Conservation (phyloP, 1,284 basidiomycete genomes). For the Xerocomus nothofagi region DNA sequence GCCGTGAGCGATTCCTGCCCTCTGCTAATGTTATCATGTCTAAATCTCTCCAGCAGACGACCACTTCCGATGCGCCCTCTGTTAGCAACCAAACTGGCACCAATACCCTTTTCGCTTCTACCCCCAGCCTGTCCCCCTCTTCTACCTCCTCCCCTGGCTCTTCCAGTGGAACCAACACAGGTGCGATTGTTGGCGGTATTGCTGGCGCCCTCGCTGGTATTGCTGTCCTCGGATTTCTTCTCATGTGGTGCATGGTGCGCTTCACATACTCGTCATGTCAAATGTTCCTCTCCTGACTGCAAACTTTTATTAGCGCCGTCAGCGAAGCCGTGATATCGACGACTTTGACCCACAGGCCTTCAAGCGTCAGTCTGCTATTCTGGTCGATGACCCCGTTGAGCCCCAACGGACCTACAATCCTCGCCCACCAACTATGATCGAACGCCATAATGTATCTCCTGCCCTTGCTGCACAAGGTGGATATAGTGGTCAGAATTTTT, state of each 20-base stretch:
- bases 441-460: conserved; percentile 40
- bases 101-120: conserved; percentile 1
- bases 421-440: conserved; percentile 57
- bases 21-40: not conserved
- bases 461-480: conserved; percentile 27
- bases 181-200: conserved; percentile 53
- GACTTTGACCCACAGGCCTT: conserved; percentile 55
- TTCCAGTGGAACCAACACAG: conserved; percentile 35
- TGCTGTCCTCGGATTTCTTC: conserved; percentile 46
- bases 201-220: conserved; percentile 50
- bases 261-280: not conserved
- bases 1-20: conserved; percentile 10
- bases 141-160: conserved; percentile 24
- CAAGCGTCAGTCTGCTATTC: conserved; percentile 57
- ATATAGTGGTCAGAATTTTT: conserved; percentile 25
- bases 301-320: conserved; percentile 43
- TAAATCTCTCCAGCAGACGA: conserved; percentile 6
- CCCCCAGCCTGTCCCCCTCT: conserved; percentile 12
- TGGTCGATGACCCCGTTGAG: conserved; percentile 48
- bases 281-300: conserved; percentile 3
- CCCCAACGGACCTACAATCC: conserved; percentile 38
- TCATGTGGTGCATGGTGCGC: conserved; percentile 55
- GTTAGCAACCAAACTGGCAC: not conserved
- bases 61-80: not conserved
- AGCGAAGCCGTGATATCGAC: conserved; percentile 40